A percentile compares a stretch with the other conserved stretches of the same genome.
phyloP scores from a whole-genome alignment of 257 asterid genomes.

The Penstemon barbatus region DNA sequence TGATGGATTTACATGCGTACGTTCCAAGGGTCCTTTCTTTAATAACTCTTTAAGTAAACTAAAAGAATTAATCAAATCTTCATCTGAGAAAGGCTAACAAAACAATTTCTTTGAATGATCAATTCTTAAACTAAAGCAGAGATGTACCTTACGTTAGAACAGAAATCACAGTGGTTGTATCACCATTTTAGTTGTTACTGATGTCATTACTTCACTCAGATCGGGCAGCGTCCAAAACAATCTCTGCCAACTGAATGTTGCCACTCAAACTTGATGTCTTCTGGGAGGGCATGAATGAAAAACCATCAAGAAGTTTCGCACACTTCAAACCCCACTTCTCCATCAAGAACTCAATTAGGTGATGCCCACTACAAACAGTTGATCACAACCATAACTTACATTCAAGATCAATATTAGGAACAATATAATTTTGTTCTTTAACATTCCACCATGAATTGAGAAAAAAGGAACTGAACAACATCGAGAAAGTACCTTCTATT shows the following conservation, averaged over 20 bases:
- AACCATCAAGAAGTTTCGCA: conserved; percentile 76
- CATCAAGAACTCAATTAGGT: conserved; percentile 84
- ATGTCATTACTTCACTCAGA: conserved; percentile 3
- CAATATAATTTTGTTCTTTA: background rate
- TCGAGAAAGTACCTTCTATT: conserved; percentile 69
- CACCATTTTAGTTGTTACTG: background rate
- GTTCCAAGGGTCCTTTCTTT: no score
- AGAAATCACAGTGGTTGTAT: background rate
- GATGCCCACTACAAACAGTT: conserved; percentile 73
- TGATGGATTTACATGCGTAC: no score
- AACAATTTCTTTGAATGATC: background rate
- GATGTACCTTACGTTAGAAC: background rate
- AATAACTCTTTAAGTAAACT: background rate
- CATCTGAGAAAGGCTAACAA: background rate
- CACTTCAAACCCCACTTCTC: conserved; percentile 89
- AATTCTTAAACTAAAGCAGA: background rate
- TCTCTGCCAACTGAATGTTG: conserved; percentile 86
- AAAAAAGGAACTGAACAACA: conserved; percentile 22
- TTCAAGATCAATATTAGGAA: background rate
- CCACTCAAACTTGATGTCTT: conserved; percentile 80
- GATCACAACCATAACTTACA: conserved; percentile 13
- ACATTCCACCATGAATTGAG: background rate
- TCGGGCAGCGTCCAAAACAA: conserved; percentile 44
- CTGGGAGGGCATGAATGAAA: conserved; percentile 67
- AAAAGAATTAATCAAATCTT: background rate